Conservation (phyloP, 1,139 yeast species). For the Pichia inconspicua region DNA sequence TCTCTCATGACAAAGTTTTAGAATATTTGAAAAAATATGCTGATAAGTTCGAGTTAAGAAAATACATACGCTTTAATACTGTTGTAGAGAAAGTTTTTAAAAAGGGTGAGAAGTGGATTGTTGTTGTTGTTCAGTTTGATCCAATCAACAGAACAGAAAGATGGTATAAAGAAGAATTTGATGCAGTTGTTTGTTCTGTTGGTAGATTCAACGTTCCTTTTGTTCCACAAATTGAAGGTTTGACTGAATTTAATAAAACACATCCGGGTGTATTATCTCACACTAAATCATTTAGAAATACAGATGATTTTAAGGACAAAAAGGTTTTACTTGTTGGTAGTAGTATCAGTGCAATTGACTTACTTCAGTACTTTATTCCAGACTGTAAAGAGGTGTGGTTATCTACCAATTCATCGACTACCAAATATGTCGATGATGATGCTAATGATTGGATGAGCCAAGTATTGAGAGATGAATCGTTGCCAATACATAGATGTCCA, state of each 20-base stretch:
- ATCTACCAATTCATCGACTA: slow-evolving; percentile 1
- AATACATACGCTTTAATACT: slow-evolving; percentile 34
- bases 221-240: slow-evolving; percentile 37
- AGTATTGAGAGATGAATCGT: slow-evolving; percentile 6
- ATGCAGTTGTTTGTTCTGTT: slow-evolving; percentile 38
- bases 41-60: slow-evolving; percentile 25
- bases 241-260: slow-evolving; percentile 31
- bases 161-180: slow-evolving; percentile 33
- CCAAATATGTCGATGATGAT: background rate
- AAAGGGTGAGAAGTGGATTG: slow-evolving; percentile 18
- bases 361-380: slow-evolving; percentile 45
- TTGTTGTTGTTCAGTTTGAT: slow-evolving; percentile 14
- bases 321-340: slow-evolving; percentile 46
- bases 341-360: slow-evolving; percentile 43
- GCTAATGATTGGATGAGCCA: slow-evolving; percentile 9
- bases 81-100: slow-evolving; percentile 34
- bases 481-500: slow-evolving; percentile 8
- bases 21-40: slow-evolving; percentile 27
- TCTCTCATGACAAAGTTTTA: slow-evolving; percentile 32
- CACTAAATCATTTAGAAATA: slow-evolving; percentile 39
- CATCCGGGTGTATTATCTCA: slow-evolving; percentile 36
- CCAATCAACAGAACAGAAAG: slow-evolving; percentile 23
- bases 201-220: slow-evolving; percentile 43
- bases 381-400: slow-evolving; percentile 6
- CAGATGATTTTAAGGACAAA: slow-evolving; percentile 29